These are phyloP conservation scores for Suillus discolor DNA, from an alignment of 768 basidiomycete genomes.

Conservation along the genomic window DNA sequence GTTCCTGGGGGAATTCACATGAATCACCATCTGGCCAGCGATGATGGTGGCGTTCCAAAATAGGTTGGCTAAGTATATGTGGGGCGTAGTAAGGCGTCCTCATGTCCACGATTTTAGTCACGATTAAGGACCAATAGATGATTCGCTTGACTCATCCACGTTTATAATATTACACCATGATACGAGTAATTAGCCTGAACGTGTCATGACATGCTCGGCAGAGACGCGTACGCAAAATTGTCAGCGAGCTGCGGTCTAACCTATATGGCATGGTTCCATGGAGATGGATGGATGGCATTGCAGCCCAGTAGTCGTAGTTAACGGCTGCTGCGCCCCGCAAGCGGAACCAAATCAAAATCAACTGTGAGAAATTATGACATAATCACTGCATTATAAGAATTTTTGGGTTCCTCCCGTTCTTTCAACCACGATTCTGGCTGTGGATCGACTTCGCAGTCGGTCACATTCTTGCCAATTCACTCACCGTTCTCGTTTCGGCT, in stretches of 20 bases:
- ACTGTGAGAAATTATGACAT: slow-evolving; percentile 31
- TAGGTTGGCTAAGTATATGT: background rate
- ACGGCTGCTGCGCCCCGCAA: background rate
- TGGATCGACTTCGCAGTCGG: slow-evolving; percentile 52
- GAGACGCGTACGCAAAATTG: background rate
- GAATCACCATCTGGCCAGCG: background rate
- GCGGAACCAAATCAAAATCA: slow-evolving; percentile 11
- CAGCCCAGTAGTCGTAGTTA: too few species aligned
- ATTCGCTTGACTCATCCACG: slow-evolving; percentile 4
- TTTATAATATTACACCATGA: background rate
- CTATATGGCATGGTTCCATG: background rate
- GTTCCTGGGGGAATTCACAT: background rate
- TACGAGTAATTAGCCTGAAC: background rate
- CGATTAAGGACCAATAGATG: background rate
- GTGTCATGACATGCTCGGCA: background rate
- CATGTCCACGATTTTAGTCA: slow-evolving; percentile 1
- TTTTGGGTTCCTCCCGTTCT: slow-evolving; percentile 21
- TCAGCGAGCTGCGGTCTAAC: background rate
- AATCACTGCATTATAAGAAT: slow-evolving; percentile 32
- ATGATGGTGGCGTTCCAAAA: background rate
- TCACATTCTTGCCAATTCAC: slow-evolving; percentile 40
- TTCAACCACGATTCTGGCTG: slow-evolving; percentile 37
- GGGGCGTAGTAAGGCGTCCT: background rate
- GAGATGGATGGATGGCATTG: too few species aligned
- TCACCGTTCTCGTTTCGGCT: slow-evolving; percentile 32